Base-by-base conservation (phyloP, 345 rosid genomes). In the Aquilaria sinensis region DNA sequence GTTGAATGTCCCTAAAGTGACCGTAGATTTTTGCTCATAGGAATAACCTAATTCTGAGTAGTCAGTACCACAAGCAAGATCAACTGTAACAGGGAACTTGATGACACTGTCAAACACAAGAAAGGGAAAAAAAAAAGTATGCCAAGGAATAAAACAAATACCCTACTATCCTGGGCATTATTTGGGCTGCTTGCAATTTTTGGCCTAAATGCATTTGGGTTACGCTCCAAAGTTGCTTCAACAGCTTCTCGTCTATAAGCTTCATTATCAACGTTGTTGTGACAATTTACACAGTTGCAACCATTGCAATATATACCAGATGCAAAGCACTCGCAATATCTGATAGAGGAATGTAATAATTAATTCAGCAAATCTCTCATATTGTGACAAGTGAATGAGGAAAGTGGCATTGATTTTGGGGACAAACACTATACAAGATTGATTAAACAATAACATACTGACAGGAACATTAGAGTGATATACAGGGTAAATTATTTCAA, bases 241-340 rank as follows among this genome's bases (percentile, higher is more conserved):
- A 95, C 85, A 47, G 99, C 98, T 69, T 95, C 99, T 68, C 90
- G 77, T 73, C 99, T 84, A 8, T 87, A 83, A 67, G 86, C 85
- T 80, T 95, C 99, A 63, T 89, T 83, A 51, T 89, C 97, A 79
- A 87, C 90, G 68, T 95, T 95, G 80, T 95, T 95, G 76, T 78
- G 83, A 74, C 99, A 95, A 72, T 89, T 89, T 58, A 73, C 78
- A 77, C 97, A 95, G 75, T 95, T 95, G 87, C 99, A 95, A 46
- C 96, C 97, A 74, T 95, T 96, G 79, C 99, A 91, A 71, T 91
- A 95, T 56, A 82, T 81, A 67, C 96, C 99, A 54, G 99, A 85
- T 54, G 99, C 96, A 80, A 95, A 95, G 78, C 98, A 95, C 63
- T 95, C 99, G 65, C 99, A 91, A 51, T 95, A 95, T 80, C 99